Conservation (phyloP, 2,329 filamentous ascomycete species). For the Alternaria triticimaculans region DNA sequence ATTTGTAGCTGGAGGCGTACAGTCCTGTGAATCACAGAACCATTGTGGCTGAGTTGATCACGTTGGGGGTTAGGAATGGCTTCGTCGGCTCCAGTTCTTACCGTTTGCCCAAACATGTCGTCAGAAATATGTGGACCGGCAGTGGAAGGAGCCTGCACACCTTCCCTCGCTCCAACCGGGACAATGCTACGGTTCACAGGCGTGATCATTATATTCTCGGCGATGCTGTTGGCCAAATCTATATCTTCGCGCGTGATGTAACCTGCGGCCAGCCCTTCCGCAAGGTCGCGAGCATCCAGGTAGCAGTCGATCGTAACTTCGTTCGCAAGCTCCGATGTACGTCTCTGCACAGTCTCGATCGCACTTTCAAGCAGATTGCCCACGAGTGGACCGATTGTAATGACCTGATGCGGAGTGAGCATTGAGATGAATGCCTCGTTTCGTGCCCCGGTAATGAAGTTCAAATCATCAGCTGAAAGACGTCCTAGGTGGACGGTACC, state of each 20-base stretch:
- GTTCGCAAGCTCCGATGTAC: not conserved
- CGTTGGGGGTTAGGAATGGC: not conserved
- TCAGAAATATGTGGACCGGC: not conserved
- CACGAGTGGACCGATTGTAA: not conserved
- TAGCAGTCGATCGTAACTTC: not conserved
- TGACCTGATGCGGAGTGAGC: not conserved
- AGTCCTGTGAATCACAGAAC: not conserved
- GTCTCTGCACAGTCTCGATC: not conserved
- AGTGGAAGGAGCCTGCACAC: not conserved
- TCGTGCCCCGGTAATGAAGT: not conserved
- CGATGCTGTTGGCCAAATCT: not conserved
- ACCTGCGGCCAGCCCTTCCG: not conserved
- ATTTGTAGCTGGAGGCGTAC: not conserved
- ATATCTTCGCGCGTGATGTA: not conserved
- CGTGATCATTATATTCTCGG: not conserved
- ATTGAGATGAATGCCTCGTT: not conserved
- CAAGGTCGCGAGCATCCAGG: not conserved
- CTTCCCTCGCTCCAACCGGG: not conserved
- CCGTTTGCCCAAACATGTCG: not conserved
- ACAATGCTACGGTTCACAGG: not conserved
- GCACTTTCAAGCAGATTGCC: not conserved
- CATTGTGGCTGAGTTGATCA: not conserved
- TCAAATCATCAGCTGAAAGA: not conserved
- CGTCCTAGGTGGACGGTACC: not conserved
- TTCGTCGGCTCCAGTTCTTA: not conserved